phyloP scores from a whole-genome alignment of 176 grass and related monocot genomes.

The bread wheat (Triticum aestivum) region IWGSC_CS_RefSeq_v2.1 NC_057812.1:109949582-109950081 shows the following conservation, averaged over 20 bases:
- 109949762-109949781: slow-evolving; percentile 61
- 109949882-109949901: slow-evolving; percentile 54
- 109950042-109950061: slow-evolving; percentile 40
- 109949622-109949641: not conserved
- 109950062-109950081: slow-evolving; percentile 39
- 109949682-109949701: too few species aligned
- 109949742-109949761: slow-evolving; percentile 19
- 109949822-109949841: slow-evolving; percentile 70
- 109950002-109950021: slow-evolving; percentile 2
- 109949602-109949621: not conserved
- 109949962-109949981: slow-evolving; percentile 34
- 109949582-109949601: not conserved
- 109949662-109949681: too few species aligned
- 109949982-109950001: slow-evolving; percentile 85
- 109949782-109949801: slow-evolving; percentile 87
- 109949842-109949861: slow-evolving; percentile 63
- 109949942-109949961: not conserved
- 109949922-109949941: not conserved
- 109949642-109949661: not conserved
- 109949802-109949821: slow-evolving; percentile 69
- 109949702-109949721: not conserved
- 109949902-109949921: not conserved
- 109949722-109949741: not conserved
- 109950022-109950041: slow-evolving; percentile 23
- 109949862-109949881: slow-evolving; percentile 60